phyloP scores from a whole-genome alignment of 2,329 filamentous ascomycete species.

The Stagonosporopsis cucurbitacearum region DNA sequence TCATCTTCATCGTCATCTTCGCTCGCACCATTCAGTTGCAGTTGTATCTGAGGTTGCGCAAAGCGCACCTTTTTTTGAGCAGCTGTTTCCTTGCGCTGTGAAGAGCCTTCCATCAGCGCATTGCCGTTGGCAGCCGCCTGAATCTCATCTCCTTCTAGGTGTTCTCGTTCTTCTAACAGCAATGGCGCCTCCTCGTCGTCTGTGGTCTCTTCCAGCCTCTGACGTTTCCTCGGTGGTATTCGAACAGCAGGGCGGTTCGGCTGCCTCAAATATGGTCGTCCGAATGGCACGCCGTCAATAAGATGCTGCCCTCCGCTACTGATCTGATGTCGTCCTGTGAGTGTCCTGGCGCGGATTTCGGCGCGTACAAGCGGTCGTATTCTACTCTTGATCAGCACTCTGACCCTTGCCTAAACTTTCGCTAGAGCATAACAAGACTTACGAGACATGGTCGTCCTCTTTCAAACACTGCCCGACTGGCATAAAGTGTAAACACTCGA shows the following conservation, averaged over 20 bases:
- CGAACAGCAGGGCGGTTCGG: slow-evolving; percentile 69
- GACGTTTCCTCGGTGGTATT: slow-evolving; percentile 77
- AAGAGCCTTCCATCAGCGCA: not conserved
- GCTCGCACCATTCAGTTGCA: slow-evolving; percentile 16
- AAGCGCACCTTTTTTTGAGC: slow-evolving; percentile 35
- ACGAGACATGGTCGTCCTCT: slow-evolving; percentile 85
- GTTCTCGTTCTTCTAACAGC: slow-evolving; percentile 10
- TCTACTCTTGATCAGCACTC: slow-evolving; percentile 51
- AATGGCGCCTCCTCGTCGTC: slow-evolving; percentile 2
- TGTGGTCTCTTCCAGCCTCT: slow-evolving; percentile 41
- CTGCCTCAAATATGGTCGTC: slow-evolving; percentile 70
- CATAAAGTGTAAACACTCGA: slow-evolving; percentile 89
- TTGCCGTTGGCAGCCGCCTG: not conserved
- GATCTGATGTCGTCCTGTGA: slow-evolving; percentile 84
- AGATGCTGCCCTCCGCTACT: slow-evolving; percentile 78
- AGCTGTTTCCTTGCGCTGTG: not conserved
- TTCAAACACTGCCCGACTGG: slow-evolving; percentile 72
- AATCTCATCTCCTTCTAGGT: not conserved
- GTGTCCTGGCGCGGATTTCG: slow-evolving; percentile 74
- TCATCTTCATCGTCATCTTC: slow-evolving; percentile 38
- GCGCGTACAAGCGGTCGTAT: slow-evolving; percentile 79
- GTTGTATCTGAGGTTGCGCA: slow-evolving; percentile 17
- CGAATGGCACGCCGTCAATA: slow-evolving; percentile 85
- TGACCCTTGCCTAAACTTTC: not conserved
- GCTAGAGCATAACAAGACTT: slow-evolving; percentile 43